Evolutionary conservation across 306 rosid genomes (phyloP), one percentile per base, ranked within the genome.

Genomic region (Fagus crenata): DNA sequence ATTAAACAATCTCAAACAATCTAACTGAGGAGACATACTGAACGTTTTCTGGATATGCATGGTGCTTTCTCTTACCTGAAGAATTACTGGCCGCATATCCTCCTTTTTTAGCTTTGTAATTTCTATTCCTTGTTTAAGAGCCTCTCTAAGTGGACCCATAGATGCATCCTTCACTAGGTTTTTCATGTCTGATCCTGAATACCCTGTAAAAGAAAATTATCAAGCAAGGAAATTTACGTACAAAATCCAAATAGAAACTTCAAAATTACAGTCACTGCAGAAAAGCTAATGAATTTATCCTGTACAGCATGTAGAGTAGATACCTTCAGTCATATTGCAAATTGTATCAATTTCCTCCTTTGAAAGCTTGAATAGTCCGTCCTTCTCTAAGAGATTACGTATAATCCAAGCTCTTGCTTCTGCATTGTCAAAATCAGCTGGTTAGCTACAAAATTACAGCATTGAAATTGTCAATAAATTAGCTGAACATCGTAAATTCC

Each of bases 131-230:
- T 84, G 90, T 54, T 36, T 84, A 58, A 95, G 71, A 80, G 92
- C 96, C 75, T 95, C 93, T 82, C 99, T 89, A n/a, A 95, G 85
- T 60, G 99, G 99, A 63, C 99, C 99, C 97, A 95, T 87, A 33
- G 97, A 89, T 68, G 99, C 97, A 77, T 92, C 97, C 77, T 91
- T 91, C 80, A 92, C 99, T 4, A 95, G 89, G 81, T 95, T 95
- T 73, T 89, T 88, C 99, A 95, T 91, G 90, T 95, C 97, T 55
- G 99, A 95, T 78, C 97, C 97, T 9, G 97, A 95, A 80, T 95
- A 95, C 39, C 99, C 97, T 91, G 82, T 51, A 40, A 82, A 89
- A 31, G 8, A 28, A 53, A 76, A 49, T 71, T 43, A 33, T 54
- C 56, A 61, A 82, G 69, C 31, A 40, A 67, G 56, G 65, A 71